phyloP scores from a whole-genome alignment of 2,329 filamentous ascomycete species.

The Gnomoniopsis smithogilvyi region DNA sequence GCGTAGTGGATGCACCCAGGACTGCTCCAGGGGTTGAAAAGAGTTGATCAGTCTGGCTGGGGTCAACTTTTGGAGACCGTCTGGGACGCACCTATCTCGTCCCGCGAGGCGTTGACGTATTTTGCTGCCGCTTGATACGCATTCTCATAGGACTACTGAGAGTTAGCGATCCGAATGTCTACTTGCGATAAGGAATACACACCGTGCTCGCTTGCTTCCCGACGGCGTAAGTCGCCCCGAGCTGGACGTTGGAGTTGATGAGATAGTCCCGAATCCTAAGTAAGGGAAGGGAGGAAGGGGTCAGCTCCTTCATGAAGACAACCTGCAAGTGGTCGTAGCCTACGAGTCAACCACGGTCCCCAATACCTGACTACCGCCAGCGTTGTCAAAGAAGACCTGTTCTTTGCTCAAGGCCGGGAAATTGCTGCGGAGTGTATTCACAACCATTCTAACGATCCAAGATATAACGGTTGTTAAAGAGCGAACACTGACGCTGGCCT shows the following conservation, averaged over 20 bases:
- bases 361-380: slow-evolving; percentile 70
- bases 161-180: neutral
- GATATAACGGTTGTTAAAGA: neutral
- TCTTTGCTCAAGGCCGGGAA: slow-evolving; percentile 66
- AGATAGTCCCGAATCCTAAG: slow-evolving; percentile 65
- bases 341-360: slow-evolving; percentile 65
- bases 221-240: slow-evolving; percentile 66
- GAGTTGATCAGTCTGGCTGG: neutral
- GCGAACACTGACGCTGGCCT: neutral
- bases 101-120: slow-evolving; percentile 65
- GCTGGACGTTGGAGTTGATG: slow-evolving; percentile 67
- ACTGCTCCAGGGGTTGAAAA: slow-evolving; percentile 36
- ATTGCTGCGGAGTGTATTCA: slow-evolving; percentile 51
- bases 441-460: slow-evolving; percentile 38
- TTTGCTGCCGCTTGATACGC: slow-evolving; percentile 64
- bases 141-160: slow-evolving; percentile 43
- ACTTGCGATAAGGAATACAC: neutral
- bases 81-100: slow-evolving; percentile 60
- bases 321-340: slow-evolving; percentile 24
- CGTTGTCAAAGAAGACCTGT: slow-evolving; percentile 76
- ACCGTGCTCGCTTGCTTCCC: slow-evolving; percentile 54
- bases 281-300: no score
- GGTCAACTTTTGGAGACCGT: neutral
- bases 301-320: neutral
- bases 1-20: slow-evolving; percentile 71